Conservation (phyloP, 495 filamentous ascomycete genomes). For the Neurospora sp. region DNA sequence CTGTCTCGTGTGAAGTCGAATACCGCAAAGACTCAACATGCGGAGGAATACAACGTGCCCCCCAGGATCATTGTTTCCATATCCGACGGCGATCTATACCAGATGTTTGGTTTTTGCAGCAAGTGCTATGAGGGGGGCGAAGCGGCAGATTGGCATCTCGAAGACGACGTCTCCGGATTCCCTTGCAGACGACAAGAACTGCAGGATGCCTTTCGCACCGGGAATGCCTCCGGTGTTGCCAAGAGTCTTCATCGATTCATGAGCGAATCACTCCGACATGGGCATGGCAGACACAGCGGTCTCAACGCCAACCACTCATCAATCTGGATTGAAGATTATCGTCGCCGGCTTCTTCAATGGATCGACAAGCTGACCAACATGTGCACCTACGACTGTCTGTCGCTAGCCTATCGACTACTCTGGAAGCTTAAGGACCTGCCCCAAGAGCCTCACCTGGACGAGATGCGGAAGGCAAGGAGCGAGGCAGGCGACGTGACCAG, state of each 20-base stretch:
- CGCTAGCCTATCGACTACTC: background rate
- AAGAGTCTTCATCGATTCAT: background rate
- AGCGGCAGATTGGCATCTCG: background rate
- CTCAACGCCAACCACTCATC: background rate
- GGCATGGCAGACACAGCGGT: background rate
- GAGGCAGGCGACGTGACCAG: background rate
- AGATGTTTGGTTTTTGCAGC: background rate
- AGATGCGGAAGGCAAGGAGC: background rate
- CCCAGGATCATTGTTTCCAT: background rate
- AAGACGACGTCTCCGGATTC: background rate
- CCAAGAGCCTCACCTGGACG: background rate
- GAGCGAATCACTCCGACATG: background rate
- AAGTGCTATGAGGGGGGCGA: background rate
- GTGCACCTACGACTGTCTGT: background rate
- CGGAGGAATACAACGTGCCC: background rate
- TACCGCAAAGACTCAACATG: background rate
- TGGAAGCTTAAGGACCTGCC: background rate
- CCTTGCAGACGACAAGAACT: background rate
- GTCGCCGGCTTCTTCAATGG: background rate
- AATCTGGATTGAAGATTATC: background rate
- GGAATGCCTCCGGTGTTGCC: background rate
- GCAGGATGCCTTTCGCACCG: background rate
- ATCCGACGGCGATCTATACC: background rate
- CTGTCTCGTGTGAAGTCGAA: background rate
- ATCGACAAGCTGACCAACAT: background rate